phyloP scores from a whole-genome alignment of 176 grass and related monocot species.

The Tillandsia leiboldiana region DNA sequence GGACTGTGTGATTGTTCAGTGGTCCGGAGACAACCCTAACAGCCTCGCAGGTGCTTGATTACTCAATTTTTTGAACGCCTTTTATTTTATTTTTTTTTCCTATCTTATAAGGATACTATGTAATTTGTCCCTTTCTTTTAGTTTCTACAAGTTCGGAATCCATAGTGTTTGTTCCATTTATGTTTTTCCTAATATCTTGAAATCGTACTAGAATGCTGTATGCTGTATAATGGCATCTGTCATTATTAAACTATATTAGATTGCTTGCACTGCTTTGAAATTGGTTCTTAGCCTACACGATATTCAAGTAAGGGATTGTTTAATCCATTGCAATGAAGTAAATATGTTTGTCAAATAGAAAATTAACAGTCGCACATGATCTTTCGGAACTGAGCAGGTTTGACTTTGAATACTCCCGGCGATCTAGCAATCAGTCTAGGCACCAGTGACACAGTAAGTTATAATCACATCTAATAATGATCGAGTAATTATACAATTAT shows the following conservation, averaged over 20 bases:
- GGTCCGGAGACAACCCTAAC: constrained; percentile 96
- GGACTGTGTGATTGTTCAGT: constrained; percentile 73
- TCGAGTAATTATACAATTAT: not conserved
- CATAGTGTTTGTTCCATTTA: not conserved
- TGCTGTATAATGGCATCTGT: not conserved
- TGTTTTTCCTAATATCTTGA: not conserved
- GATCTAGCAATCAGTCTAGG: constrained; percentile 97
- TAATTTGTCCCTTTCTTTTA: not conserved
- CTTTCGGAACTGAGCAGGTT: constrained; percentile 41
- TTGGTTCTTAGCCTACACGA: too few relatives aligned
- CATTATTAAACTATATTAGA: constrained; percentile 1
- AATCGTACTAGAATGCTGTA: not conserved
- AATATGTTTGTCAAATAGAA: too few relatives aligned
- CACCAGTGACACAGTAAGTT: constrained; percentile 93
- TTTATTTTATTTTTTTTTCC: not conserved
- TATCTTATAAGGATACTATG: not conserved
- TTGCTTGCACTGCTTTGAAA: not conserved
- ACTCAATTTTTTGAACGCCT: constrained; percentile 5
- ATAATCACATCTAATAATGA: not conserved
- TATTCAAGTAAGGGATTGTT: too few relatives aligned
- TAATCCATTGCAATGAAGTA: too few relatives aligned
- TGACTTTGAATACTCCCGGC: constrained; percentile 81
- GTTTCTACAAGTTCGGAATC: not conserved
- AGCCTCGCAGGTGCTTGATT: constrained; percentile 75
- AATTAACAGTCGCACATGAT: not conserved